These are phyloP conservation scores for Prototheca stagnorum DNA, from an alignment of 163 green algal species.

Conservation along the genomic window DNA sequence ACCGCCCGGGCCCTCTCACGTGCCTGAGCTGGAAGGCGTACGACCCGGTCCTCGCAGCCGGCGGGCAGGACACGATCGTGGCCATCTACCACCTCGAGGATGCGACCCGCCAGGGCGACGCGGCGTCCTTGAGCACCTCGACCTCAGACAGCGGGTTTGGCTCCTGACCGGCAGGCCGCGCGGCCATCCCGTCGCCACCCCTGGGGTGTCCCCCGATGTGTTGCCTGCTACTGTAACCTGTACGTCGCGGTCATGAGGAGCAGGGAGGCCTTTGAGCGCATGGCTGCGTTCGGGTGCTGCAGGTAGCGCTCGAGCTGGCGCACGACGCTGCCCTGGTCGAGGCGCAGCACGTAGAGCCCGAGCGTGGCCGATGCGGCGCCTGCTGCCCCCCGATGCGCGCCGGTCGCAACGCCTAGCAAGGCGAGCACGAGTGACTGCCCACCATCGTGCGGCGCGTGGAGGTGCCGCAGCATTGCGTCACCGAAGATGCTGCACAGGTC, in stretches of 20 bases:
- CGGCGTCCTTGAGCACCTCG: not conserved
- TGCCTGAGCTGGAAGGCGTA: constrained; percentile 76
- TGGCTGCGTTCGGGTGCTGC: not conserved
- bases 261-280: not conserved
- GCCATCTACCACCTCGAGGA: constrained; percentile 6
- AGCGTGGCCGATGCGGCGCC: not conserved
- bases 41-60: constrained; percentile 58
- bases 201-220: not conserved
- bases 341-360: not conserved
- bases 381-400: not conserved
- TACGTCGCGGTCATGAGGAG: constrained; percentile 1
- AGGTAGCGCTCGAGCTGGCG: not conserved
- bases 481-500: not conserved
- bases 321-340: not conserved
- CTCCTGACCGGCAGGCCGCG: not conserved
- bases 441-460: no score
- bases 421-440: not conserved
- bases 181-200: not conserved
- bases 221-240: not conserved
- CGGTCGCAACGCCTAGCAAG: not conserved
- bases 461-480: not conserved
- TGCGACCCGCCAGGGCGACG: not conserved
- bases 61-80: constrained; percentile 12
- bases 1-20: constrained; percentile 49
- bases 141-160: not conserved